Percentiles rank a stretch among this genome's conserved stretches.
Conservation (phyloP, 768 basidiomycete genomes). For the Crucibulum laeve region DNA sequence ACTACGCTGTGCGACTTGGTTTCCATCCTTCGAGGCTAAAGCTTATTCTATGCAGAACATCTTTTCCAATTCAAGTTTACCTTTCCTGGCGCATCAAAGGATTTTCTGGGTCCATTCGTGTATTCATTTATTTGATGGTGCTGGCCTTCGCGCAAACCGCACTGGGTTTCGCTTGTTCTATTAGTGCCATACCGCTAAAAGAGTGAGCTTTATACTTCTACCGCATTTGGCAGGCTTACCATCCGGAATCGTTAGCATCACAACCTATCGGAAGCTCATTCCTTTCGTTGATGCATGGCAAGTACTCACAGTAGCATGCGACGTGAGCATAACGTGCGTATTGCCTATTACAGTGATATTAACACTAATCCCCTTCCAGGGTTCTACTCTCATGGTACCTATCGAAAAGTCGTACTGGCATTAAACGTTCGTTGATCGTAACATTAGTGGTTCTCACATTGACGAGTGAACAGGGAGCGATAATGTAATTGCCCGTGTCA, state of each 20-base stretch:
- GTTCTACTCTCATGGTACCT: constrained; percentile 19
- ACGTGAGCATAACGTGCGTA: constrained; percentile 23
- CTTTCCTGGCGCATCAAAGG: constrained; percentile 23
- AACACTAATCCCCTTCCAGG: constrained; percentile 3
- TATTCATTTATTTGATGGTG: constrained; percentile 13
- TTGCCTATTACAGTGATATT: background rate
- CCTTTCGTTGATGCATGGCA: constrained; percentile 26
- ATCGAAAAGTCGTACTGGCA: constrained; percentile 18
- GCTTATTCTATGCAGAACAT: constrained; percentile 15
- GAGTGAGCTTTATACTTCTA: constrained; percentile 10
- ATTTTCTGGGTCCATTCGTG: constrained; percentile 15
- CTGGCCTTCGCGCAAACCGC: constrained; percentile 17
- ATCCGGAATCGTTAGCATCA: constrained; percentile 13
- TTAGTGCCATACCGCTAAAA: constrained; percentile 15
- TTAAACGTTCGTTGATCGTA: constrained; percentile 12
- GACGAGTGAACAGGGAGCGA: constrained; percentile 16
- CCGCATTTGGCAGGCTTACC: background rate
- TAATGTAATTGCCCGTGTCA: constrained; percentile 21
- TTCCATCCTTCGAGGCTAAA: background rate
- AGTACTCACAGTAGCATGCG: constrained; percentile 17
- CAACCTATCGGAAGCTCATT: constrained; percentile 16
- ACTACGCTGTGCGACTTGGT: constrained; percentile 17
- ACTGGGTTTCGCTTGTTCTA: constrained; percentile 17
- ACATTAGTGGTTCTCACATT: background rate
- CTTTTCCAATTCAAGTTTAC: constrained; percentile 25